Base-by-base conservation (phyloP, 2,329 filamentous ascomycete species). In the Scleromitrula shiraiana region DNA sequence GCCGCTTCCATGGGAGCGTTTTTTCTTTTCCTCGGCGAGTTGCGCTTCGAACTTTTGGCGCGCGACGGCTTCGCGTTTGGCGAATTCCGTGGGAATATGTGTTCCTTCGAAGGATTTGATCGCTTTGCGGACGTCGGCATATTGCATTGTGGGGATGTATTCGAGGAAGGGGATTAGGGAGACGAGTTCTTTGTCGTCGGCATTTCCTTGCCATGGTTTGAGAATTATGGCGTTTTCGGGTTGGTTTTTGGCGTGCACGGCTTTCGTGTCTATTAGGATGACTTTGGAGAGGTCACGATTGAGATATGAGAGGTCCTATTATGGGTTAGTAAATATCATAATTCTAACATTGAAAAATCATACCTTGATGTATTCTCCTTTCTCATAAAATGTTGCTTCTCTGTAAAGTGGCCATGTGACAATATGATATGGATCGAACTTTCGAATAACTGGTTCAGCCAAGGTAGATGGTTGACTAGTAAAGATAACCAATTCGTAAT, bases 401-500 rank as follows among this genome's bases (percentile, higher is more conserved):
- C 93, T 80, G 74, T 88, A 97, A 40, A 98, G 73, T 2, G 90
- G 89, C 85, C 89, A 97, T 71, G 90, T 85, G 65, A 97, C 89
- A 66, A 97, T 88, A 61, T 85, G 87, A 75, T 86, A 97, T 29
- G 91, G 93, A 64, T 98, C 93, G 51, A 98, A 74, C 69, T 98
- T 98, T 62, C 88, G 82, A 56, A 96, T 80, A 43, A 98, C 77
- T 20, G 88, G 88, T 58, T 96, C 89, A 23, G 83, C 91, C 64
- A 88, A 85, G 62, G 81, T 82, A 62, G 82, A 88, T 0, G 91
- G 89, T 39, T 93, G 83, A 32, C 80, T 87, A 26, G 93, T 98
- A 71, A 97, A 98, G 55, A 98, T 80, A 44, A 97, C 93, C 46
- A 98, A 75, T 68, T 98, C 93, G 65, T 96, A 98, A 75, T 98